These are phyloP conservation scores for Dichotomopilus funicola DNA, from an alignment of 2,329 filamentous ascomycete genomes.

Conservation along the genomic window DNA sequence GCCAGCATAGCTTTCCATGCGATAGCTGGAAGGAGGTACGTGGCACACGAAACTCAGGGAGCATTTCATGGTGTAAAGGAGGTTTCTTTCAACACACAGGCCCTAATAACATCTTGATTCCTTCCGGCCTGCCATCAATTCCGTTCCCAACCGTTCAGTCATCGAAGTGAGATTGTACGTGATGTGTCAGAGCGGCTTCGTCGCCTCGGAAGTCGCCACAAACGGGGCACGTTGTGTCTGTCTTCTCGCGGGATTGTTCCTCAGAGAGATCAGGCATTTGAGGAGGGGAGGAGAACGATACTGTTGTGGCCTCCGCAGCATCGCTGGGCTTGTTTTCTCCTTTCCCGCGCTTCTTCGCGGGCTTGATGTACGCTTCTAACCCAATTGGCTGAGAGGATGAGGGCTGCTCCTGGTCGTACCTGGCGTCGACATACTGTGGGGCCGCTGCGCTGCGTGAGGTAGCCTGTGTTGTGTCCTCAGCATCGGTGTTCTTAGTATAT, in stretches of 20 bases:
- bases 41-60: too few species aligned
- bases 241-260: background rate
- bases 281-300: background rate
- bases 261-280: background rate
- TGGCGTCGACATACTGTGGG: background rate
- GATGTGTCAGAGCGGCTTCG: constrained; percentile 59
- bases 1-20: too few species aligned
- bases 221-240: constrained; percentile 50
- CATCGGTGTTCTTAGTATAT: too few species aligned
- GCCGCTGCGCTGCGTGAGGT: background rate
- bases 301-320: constrained; percentile 1
- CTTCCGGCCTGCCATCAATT: too few species aligned
- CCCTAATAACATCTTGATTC: too few species aligned
- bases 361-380: constrained; percentile 45
- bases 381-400: constrained; percentile 28
- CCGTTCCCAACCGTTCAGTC: constrained; percentile 10
- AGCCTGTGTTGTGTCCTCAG: background rate
- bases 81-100: too few species aligned
- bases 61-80: too few species aligned
- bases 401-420: constrained; percentile 5
- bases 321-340: constrained; percentile 1
- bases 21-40: too few species aligned
- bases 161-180: constrained; percentile 56
- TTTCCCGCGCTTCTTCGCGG: constrained; percentile 24
- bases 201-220: constrained; percentile 63